Evolutionary conservation across 306 rosid genomes (phyloP).

Genomic region (Cicer judaicum): DNA sequence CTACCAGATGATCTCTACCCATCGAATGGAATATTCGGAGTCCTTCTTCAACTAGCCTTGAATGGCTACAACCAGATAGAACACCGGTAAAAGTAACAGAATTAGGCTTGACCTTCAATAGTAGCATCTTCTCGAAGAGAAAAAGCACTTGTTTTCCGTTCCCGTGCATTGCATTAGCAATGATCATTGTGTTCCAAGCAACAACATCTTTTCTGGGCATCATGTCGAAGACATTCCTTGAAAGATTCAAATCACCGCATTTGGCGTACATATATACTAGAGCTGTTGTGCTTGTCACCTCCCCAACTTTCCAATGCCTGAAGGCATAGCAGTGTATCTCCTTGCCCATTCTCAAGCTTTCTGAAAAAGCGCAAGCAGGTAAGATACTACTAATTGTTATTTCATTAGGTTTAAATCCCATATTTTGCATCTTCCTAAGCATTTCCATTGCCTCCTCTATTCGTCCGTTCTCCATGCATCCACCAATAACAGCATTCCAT

Average conservation of each 20-base stretch:
- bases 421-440: slow-evolving; percentile 57
- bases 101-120: slow-evolving; percentile 52
- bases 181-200: slow-evolving; percentile 65
- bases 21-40: slow-evolving; percentile 51
- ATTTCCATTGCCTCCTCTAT: slow-evolving; percentile 50
- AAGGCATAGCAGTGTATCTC: slow-evolving; percentile 57
- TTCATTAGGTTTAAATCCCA: slow-evolving; percentile 58
- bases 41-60: slow-evolving; percentile 56
- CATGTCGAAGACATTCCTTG: slow-evolving; percentile 46
- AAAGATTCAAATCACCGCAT: slow-evolving; percentile 60
- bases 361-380: slow-evolving; percentile 58
- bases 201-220: slow-evolving; percentile 51
- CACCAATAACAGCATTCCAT: slow-evolving; percentile 64
- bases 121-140: slow-evolving; percentile 50
- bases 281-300: slow-evolving; percentile 51
- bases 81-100: slow-evolving; percentile 56
- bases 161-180: slow-evolving; percentile 61
- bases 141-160: slow-evolving; percentile 57
- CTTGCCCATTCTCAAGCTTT: slow-evolving; percentile 59
- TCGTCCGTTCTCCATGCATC: slow-evolving; percentile 56
- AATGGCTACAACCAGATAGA: slow-evolving; percentile 66
- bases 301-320: slow-evolving; percentile 48
- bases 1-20: slow-evolving; percentile 53
- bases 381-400: slow-evolving; percentile 54
- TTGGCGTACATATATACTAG: slow-evolving; percentile 55